Evolutionary conservation across 169 alveolate genomes (phyloP), one percentile per base, ranked within the genome.

Genomic region (Cryptosporidium ubiquitum): DNA sequence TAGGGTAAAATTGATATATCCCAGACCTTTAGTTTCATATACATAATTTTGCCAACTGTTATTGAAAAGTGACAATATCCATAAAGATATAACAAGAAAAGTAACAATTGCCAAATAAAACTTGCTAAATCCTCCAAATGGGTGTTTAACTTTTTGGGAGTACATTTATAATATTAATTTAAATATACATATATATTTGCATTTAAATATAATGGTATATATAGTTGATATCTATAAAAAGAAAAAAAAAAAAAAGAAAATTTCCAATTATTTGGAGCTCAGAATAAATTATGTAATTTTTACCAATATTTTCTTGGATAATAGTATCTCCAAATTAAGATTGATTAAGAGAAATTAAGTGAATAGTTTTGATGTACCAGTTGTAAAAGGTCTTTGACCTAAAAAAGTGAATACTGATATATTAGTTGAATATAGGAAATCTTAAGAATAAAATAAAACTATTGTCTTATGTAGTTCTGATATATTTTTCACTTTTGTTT

Each of bases 51-150:
- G 89, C 89, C 89, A 79, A 33, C 40, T 79, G 42, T 40, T 61
- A 57, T 33, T 79, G 33, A 79, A 79, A 16, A 79, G 69, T 20
- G 89, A 79, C 7, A 37, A 79, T 23, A 64, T n/a, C 89, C 89
- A 79, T 16, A 79, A 47, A 44, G 40, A 5, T 9, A 79, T 26
- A 40, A 64, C 89, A 16, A 79, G 26, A 3, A 61, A 49, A 58
- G 89, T 79, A n/a, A 35, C 35, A 1, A 35, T 20, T 61, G 66
- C 71, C 52, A 79, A 49, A 26, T 79, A 79, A 26, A 61, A n/a
- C 47, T 49, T 60, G 58, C 75, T 20, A 7, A 60, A 49, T 31
- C 40, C 40, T 39, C 89, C 89, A 26, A 79, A 64, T 26, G 73
- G 89, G 39, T 20, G 47, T 37, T 37, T 55, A n/a, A 31, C 44